phyloP scores from a whole-genome alignment of 208 protist species.

The Trypanosoma platydactyli region DNA sequence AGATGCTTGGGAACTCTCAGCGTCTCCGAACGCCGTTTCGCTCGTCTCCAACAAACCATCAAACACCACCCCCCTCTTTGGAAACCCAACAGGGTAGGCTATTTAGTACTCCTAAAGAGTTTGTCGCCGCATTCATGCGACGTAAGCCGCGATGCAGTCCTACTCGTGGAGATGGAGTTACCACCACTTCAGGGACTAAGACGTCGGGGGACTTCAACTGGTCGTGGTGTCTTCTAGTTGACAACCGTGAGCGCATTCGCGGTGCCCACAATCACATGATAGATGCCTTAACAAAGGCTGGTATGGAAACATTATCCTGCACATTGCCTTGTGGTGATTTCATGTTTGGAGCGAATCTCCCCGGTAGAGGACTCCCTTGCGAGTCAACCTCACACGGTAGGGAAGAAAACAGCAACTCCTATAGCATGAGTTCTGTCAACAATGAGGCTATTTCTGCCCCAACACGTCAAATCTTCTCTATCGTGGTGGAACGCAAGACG shows the following conservation, averaged over 20 bases:
- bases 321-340: constrained; percentile 75
- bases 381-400: background rate
- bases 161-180: background rate
- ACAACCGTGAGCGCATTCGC: constrained; percentile 59
- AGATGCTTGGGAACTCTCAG: constrained; percentile 15
- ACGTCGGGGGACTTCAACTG: constrained; percentile 15
- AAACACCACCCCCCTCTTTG: background rate
- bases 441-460: background rate
- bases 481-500: constrained; percentile 85
- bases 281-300: constrained; percentile 34
- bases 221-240: constrained; percentile 65
- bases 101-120: constrained; percentile 32
- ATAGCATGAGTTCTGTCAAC: background rate
- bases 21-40: constrained; percentile 23
- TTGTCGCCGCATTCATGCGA: constrained; percentile 28
- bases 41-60: background rate
- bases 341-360: constrained; percentile 38
- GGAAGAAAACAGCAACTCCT: background rate
- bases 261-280: constrained; percentile 47
- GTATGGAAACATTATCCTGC: constrained; percentile 40
- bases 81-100: background rate
- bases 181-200: constrained; percentile 4
- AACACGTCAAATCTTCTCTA: constrained; percentile 35
- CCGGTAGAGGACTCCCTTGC: background rate
- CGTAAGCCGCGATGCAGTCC: constrained; percentile 7